Conservation (phyloP, 2,329 filamentous ascomycete species). For the Zymoseptoria brevis region DNA sequence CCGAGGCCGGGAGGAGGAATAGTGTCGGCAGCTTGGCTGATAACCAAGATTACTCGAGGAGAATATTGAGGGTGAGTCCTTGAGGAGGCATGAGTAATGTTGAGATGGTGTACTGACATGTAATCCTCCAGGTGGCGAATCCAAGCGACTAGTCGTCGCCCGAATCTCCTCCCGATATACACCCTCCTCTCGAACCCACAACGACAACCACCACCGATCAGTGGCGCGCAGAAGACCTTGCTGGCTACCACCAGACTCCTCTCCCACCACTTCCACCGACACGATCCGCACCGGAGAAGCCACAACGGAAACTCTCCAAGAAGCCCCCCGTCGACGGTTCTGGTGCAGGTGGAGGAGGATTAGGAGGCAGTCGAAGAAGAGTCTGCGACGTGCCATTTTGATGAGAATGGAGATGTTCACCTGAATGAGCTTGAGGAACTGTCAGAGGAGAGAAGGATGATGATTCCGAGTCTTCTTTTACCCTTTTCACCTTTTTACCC, state of each 20-base stretch:
- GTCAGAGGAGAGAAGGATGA: background rate
- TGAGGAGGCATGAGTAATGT: background rate
- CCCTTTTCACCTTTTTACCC: background rate
- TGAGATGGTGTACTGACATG: background rate
- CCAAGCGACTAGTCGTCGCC: background rate
- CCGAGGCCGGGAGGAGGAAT: conserved; percentile 46
- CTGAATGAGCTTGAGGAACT: background rate
- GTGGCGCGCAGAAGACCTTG: background rate
- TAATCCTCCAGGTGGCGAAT: background rate
- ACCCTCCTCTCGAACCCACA: background rate
- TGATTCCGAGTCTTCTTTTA: background rate
- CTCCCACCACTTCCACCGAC: background rate
- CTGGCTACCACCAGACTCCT: background rate
- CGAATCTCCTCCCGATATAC: background rate
- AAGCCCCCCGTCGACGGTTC: background rate
- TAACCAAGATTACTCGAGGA: conserved; percentile 92
- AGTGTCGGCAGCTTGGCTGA: conserved; percentile 87
- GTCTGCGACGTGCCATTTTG: background rate
- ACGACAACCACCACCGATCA: background rate
- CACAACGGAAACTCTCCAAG: background rate
- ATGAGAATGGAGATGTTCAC: background rate
- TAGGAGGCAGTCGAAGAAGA: background rate
- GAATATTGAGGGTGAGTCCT: conserved; percentile 76
- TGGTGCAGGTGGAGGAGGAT: background rate
- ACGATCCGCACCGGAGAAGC: background rate